Conservation (phyloP, 164 flowering plant species). For the Vitis amurensis region DNA sequence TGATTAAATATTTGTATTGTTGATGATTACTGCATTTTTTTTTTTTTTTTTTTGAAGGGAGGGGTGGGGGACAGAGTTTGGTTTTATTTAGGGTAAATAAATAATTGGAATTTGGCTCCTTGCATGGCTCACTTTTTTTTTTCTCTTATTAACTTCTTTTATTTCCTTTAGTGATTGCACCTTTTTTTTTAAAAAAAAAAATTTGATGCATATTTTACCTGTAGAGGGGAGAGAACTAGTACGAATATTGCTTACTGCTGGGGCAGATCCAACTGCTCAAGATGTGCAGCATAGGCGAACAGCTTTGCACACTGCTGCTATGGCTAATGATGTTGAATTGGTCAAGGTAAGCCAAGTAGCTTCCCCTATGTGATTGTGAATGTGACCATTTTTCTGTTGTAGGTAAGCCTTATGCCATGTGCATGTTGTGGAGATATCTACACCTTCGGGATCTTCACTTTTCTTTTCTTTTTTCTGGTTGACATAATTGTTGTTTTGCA, state of each 20-base stretch:
- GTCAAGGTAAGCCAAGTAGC: slow-evolving; percentile 60
- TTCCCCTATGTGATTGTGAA: not conserved
- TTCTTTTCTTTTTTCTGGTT: not conserved
- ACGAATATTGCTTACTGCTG: slow-evolving; percentile 80
- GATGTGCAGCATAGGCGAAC: slow-evolving; percentile 82
- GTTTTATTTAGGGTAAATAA: no score
- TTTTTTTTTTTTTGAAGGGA: no score
- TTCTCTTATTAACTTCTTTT: no score
- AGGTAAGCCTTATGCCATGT: no score
- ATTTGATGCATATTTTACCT: not conserved
- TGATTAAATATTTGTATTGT: no score
- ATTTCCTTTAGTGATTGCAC: no score
- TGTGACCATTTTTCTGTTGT: not conserved
- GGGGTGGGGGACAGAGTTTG: no score
- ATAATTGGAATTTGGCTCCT: no score
- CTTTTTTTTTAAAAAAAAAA: no score
- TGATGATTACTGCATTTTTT: no score
- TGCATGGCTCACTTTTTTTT: no score
- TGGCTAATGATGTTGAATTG: slow-evolving; percentile 90
- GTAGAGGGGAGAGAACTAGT: slow-evolving; percentile 92
- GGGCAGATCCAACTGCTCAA: slow-evolving; percentile 89
- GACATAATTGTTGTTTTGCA: not conserved
- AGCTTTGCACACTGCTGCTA: slow-evolving; percentile 89
- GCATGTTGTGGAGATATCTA: not conserved
- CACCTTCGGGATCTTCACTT: not conserved